These are phyloP conservation scores for Pseudopyricularia cyperi DNA, from an alignment of 2,329 filamentous ascomycete genomes.

Conservation along the genomic window DNA sequence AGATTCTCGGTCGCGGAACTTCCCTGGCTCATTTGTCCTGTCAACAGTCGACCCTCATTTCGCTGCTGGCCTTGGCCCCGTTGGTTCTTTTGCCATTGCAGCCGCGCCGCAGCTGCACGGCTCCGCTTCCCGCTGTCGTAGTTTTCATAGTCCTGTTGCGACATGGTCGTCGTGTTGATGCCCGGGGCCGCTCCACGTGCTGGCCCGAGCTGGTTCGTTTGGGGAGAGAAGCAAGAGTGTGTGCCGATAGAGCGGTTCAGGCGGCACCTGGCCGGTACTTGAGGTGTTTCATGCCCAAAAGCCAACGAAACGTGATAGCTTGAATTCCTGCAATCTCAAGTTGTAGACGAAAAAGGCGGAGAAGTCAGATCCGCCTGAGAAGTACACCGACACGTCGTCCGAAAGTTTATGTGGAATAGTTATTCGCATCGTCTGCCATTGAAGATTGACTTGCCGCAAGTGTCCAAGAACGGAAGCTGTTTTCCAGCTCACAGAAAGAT, in stretches of 20 bases:
- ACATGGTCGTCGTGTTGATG: not conserved
- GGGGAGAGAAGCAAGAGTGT: no score
- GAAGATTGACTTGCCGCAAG: no score
- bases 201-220: no score
- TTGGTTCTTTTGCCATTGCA: not conserved
- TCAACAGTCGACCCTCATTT: not conserved
- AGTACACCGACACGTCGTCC: not conserved
- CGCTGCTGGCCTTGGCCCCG: not conserved
- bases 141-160: not conserved
- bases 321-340: not conserved
- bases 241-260: not conserved
- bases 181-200: no score
- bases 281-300: not conserved
- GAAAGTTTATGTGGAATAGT: no score
- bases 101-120: not conserved
- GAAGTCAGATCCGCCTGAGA: not conserved
- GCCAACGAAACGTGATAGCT: not conserved
- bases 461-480: no score
- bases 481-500: no score
- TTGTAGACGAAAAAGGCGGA: no score
- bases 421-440: no score
- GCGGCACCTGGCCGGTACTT: not conserved
- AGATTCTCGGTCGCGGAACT: slow-evolving; percentile 9
- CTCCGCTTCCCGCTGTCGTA: not conserved
- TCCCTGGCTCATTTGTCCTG: not conserved